Conservation (phyloP, 2,329 filamentous ascomycete genomes). For the Alternaria sp. region DNA sequence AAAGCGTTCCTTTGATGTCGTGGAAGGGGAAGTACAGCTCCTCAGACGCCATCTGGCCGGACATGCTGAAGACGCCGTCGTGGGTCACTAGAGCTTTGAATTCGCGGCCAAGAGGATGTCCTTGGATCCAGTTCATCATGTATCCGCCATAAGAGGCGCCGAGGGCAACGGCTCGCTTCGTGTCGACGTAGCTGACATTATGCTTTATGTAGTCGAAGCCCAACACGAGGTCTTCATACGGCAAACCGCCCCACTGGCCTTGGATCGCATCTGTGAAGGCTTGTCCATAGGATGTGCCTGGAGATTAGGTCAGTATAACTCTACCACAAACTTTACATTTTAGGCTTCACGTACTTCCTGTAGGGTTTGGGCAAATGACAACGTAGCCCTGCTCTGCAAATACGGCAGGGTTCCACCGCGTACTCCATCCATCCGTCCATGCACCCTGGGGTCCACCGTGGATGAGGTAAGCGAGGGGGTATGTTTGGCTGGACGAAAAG, state of each 20-base stretch:
- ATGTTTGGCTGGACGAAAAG: slow-evolving; percentile 74
- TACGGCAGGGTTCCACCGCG: slow-evolving; percentile 83
- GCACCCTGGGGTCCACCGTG: slow-evolving; percentile 84
- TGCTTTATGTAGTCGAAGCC: slow-evolving; percentile 76
- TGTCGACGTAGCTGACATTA: slow-evolving; percentile 72
- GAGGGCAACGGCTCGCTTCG: slow-evolving; percentile 70
- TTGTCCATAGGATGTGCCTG: slow-evolving; percentile 73
- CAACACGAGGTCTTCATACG: slow-evolving; percentile 81
- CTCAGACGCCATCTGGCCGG: slow-evolving; percentile 57
- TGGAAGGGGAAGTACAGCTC: slow-evolving; percentile 61
- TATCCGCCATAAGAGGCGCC: slow-evolving; percentile 63
- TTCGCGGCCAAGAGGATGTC: slow-evolving; percentile 77
- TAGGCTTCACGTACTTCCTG: slow-evolving; percentile 65
- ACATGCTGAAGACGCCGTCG: slow-evolving; percentile 78
- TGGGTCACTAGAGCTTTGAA: slow-evolving; percentile 91
- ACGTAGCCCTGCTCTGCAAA: slow-evolving; percentile 90
- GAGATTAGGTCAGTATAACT: not conserved
- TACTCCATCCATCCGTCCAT: slow-evolving; percentile 78
- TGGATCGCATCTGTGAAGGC: slow-evolving; percentile 77
- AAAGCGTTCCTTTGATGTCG: slow-evolving; percentile 46
- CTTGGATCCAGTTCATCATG: slow-evolving; percentile 83
- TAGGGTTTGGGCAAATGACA: slow-evolving; percentile 81
- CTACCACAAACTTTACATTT: no score
- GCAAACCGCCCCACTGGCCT: slow-evolving; percentile 81
- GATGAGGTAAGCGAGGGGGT: slow-evolving; percentile 79